These are phyloP conservation scores for Puccinia coronata DNA, from an alignment of 1,284 basidiomycete genomes.

Conservation along the genomic window DNA sequence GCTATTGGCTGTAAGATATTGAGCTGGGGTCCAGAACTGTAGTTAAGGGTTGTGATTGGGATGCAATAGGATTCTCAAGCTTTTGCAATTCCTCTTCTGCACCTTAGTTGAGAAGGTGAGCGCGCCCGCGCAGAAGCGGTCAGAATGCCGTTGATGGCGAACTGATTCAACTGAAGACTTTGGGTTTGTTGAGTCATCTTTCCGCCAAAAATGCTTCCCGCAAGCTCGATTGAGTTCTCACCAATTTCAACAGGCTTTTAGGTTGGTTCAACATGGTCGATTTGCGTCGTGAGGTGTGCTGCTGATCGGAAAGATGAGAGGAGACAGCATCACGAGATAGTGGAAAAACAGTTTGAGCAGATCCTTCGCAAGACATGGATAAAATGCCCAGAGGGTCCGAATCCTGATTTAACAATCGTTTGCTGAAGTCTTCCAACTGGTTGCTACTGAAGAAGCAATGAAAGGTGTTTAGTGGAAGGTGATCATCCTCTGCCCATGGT, in stretches of 20 bases:
- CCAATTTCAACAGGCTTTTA: slow-evolving; percentile 5
- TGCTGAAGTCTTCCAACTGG: background rate
- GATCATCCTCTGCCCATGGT: background rate
- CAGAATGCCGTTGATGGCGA: background rate
- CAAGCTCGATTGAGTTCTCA: slow-evolving; percentile 13
- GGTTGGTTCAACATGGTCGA: no score
- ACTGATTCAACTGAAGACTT: background rate
- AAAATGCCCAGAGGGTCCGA: background rate
- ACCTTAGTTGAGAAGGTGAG: no score
- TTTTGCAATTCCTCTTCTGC: no score
- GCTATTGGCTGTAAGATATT: no score
- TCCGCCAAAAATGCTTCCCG: background rate
- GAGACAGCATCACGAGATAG: background rate
- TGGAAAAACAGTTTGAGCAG: background rate
- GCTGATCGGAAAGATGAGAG: background rate
- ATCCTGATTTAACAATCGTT: background rate
- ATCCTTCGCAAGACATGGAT: background rate
- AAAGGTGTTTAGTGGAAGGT: background rate
- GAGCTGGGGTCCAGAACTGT: no score
- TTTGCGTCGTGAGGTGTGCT: background rate
- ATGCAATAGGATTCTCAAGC: no score
- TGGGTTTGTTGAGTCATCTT: background rate
- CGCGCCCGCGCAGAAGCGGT: background rate
- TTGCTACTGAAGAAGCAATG: background rate
- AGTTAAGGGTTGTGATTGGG: no score